Evolutionary conservation across 352 stramenopile species (phyloP).

Genomic region (Thalassiosira pacifica): DNA sequence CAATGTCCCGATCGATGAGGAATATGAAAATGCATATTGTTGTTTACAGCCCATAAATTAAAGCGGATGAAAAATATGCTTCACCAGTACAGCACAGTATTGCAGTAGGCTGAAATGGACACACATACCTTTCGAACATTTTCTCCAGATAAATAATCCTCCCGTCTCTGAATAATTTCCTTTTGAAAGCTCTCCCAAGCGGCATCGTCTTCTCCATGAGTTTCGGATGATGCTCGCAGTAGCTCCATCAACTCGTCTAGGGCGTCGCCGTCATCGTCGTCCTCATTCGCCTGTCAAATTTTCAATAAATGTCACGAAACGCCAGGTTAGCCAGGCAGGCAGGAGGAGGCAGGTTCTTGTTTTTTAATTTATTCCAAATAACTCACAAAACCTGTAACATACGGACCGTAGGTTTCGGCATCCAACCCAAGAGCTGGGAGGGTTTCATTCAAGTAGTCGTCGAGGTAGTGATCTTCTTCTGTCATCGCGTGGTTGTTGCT

Average conservation of each 20-base stretch:
- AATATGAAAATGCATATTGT: not conserved
- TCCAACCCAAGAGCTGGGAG: slow-evolving; percentile 78
- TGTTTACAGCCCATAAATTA: not conserved
- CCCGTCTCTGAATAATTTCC: slow-evolving; percentile 54
- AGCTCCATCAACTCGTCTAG: slow-evolving; percentile 63
- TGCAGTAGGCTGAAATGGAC: too few species aligned
- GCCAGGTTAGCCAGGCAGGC: not conserved
- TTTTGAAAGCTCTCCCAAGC: slow-evolving; percentile 66
- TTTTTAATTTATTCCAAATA: too few species aligned
- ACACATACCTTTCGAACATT: slow-evolving; percentile 38
- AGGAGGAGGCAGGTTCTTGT: too few species aligned
- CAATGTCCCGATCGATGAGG: not conserved
- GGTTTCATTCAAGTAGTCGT: slow-evolving; percentile 65
- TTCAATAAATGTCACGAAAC: not conserved
- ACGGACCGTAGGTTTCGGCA: slow-evolving; percentile 77
- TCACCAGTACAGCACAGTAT: too few species aligned
- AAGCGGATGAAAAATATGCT: not conserved
- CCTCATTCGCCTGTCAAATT: slow-evolving; percentile 12
- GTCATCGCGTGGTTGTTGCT: slow-evolving; percentile 17
- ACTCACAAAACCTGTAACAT: slow-evolving; percentile 64
- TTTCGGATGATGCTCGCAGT: slow-evolving; percentile 56
- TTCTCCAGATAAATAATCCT: slow-evolving; percentile 47
- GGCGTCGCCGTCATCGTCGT: slow-evolving; percentile 43
- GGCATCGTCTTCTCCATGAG: slow-evolving; percentile 69
- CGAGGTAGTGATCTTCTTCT: slow-evolving; percentile 63